A percentile compares a stretch with the other conserved stretches of the same genome.
phyloP scores from a whole-genome alignment of 106 monocot species.

The Allium fistulosum region DNA sequence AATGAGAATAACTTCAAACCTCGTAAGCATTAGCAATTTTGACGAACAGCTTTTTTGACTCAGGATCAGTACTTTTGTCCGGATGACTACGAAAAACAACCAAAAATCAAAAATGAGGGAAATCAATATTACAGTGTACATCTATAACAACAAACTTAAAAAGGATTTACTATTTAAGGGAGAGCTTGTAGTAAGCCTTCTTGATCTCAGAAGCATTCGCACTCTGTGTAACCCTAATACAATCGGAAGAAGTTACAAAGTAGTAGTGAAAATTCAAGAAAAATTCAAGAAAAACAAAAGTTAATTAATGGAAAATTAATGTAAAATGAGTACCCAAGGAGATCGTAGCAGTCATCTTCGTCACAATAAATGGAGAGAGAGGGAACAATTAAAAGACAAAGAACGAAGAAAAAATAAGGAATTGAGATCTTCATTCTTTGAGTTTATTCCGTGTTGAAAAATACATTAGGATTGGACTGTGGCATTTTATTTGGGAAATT shows the following conservation, averaged over 20 bases:
- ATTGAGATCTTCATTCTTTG: background rate
- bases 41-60: slow-evolving; percentile 76
- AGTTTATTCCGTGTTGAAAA: too few species aligned
- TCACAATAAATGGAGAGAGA: slow-evolving; percentile 80
- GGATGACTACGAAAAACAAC: slow-evolving; percentile 57
- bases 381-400: slow-evolving; percentile 18
- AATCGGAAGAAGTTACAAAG: background rate
- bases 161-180: slow-evolving; percentile 64
- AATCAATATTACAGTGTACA: too few species aligned
- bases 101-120: background rate
- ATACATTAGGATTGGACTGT: too few species aligned
- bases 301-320: too few species aligned
- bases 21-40: slow-evolving; percentile 97
- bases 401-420: slow-evolving; percentile 8
- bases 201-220: slow-evolving; percentile 97
- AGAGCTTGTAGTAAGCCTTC: slow-evolving; percentile 99
- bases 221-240: slow-evolving; percentile 64
- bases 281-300: background rate
- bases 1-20: slow-evolving; percentile 21
- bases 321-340: slow-evolving; percentile 42
- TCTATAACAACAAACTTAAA: too few species aligned
- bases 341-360: slow-evolving; percentile 99
- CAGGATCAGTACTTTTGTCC: slow-evolving; percentile 96
- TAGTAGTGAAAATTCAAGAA: background rate
- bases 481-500: too few species aligned